Conservation (phyloP, 1,284 basidiomycete species). For the Erythrobasidium hasegawianum region DNA sequence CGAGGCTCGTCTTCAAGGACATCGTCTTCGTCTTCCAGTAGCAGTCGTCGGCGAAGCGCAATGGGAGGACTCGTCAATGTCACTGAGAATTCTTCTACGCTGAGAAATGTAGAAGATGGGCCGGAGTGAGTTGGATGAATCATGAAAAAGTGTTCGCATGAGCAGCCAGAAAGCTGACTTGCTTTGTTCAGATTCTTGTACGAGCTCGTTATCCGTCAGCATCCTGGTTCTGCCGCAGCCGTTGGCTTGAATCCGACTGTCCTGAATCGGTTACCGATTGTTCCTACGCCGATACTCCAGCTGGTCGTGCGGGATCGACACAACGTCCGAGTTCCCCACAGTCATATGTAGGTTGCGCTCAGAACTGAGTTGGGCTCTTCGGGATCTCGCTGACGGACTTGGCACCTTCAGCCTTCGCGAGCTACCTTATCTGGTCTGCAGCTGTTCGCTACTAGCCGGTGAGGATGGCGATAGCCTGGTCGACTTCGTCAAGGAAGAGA, state of each 20-base stretch:
- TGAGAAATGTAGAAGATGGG: conserved; percentile 6
- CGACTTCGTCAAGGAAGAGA: conserved; percentile 38
- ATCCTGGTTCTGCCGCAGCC: conserved; percentile 34
- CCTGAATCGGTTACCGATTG: conserved; percentile 38
- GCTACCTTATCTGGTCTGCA: conserved; percentile 42
- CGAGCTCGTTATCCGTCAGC: conserved; percentile 31
- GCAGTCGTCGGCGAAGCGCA: conserved; percentile 1
- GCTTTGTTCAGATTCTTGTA: conserved; percentile 1
- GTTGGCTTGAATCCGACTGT: conserved; percentile 25
- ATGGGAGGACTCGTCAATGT: conserved; percentile 1
- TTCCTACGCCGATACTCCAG: conserved; percentile 42
- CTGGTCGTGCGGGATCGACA: conserved; percentile 36
- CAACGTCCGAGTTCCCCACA: not conserved
- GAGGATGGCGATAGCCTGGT: conserved; percentile 55
- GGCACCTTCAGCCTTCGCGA: conserved; percentile 19
- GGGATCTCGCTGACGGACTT: not conserved
- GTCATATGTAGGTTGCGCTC: conserved; percentile 38
- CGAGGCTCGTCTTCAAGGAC: conserved; percentile 25
- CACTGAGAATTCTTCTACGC: not conserved
- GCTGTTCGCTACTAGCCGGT: conserved; percentile 53
- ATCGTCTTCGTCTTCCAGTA: conserved; percentile 26
- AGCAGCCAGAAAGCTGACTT: too few species aligned
- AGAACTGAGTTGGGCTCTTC: too few species aligned
- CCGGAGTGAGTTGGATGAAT: conserved; percentile 31
- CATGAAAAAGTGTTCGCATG: not conserved